These are phyloP conservation scores for Cercospora sesami DNA, from an alignment of 2,329 filamentous ascomycete species.

Conservation along the genomic window DNA sequence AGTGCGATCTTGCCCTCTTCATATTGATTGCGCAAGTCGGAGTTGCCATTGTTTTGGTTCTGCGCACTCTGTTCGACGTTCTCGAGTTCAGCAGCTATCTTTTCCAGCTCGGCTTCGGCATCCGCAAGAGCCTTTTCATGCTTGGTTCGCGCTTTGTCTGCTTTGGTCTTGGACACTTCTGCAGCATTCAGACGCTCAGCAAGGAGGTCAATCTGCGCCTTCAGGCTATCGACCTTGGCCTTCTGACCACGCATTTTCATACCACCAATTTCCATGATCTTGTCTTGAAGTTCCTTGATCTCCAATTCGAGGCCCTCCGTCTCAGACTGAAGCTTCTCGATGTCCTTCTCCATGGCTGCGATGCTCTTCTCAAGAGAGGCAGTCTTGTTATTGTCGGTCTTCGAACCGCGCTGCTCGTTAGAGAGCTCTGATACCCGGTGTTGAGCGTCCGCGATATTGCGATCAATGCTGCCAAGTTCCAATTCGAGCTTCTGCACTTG, in stretches of 20 bases:
- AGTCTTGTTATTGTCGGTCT: constrained; percentile 74
- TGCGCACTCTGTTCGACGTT: constrained; percentile 75
- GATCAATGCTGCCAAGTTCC: constrained; percentile 82
- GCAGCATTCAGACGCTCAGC: constrained; percentile 81
- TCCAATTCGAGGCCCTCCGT: constrained; percentile 89
- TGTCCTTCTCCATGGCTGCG: constrained; percentile 69
- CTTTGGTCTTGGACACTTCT: constrained; percentile 86
- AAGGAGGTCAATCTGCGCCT: constrained; percentile 78
- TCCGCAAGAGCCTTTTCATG: constrained; percentile 80
- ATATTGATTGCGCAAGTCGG: constrained; percentile 69
- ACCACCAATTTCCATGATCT: constrained; percentile 97
- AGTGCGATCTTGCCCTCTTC: constrained; percentile 79
- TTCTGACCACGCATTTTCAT: constrained; percentile 89
- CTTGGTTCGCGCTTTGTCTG: constrained; percentile 87
- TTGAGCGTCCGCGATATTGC: constrained; percentile 80
- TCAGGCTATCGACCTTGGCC: constrained; percentile 83
- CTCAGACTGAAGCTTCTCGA: constrained; percentile 76
- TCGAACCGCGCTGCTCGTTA: constrained; percentile 76
- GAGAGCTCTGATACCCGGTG: constrained; percentile 82
- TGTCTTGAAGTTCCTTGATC: constrained; percentile 89
- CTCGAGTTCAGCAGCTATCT: constrained; percentile 70
- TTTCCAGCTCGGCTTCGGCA: constrained; percentile 74
- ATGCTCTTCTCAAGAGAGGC: constrained; percentile 76
- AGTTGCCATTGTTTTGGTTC: constrained; percentile 72
- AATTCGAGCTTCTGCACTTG: constrained; percentile 87